These are phyloP conservation scores for Tricholoma hemisulphureum DNA, from an alignment of 768 basidiomycete species.

Conservation along the genomic window DNA sequence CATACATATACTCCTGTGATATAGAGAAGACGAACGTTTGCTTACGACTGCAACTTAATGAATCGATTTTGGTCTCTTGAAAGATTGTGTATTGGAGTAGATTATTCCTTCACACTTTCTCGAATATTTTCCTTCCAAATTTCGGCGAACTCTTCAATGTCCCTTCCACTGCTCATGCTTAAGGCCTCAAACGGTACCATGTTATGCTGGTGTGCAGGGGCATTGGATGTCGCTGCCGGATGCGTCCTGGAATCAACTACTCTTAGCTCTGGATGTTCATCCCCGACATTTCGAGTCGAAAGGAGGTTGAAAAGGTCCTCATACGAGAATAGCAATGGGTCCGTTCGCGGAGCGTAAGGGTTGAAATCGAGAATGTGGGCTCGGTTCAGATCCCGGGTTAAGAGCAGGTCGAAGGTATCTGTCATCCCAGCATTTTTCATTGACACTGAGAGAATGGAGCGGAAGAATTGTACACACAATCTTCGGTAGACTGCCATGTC, in stretches of 20 bases:
- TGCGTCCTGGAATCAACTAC: slow-evolving; percentile 76
- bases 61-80: neutral
- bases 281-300: slow-evolving; percentile 4
- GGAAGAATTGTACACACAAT: slow-evolving; percentile 55
- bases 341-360: slow-evolving; percentile 83
- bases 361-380: slow-evolving; percentile 91
- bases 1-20: neutral
- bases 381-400: slow-evolving; percentile 74
- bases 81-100: neutral
- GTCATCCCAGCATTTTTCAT: slow-evolving; percentile 5
- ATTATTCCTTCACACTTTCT: slow-evolving; percentile 23
- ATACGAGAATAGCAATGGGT: slow-evolving; percentile 83
- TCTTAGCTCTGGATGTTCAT: slow-evolving; percentile 43
- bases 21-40: neutral
- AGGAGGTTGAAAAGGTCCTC: slow-evolving; percentile 59
- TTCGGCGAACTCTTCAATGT: slow-evolving; percentile 71
- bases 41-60: neutral
- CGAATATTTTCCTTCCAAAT: slow-evolving; percentile 57
- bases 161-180: slow-evolving; percentile 70
- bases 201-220: slow-evolving; percentile 79
- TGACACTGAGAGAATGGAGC: neutral
- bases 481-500: slow-evolving; percentile 52
- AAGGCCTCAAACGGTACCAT: slow-evolving; percentile 91
- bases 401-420: slow-evolving; percentile 87
- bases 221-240: slow-evolving; percentile 62